Evolutionary conservation across 495 filamentous ascomycete species (phyloP).

Genomic region (Tuber magnatum): DNA sequence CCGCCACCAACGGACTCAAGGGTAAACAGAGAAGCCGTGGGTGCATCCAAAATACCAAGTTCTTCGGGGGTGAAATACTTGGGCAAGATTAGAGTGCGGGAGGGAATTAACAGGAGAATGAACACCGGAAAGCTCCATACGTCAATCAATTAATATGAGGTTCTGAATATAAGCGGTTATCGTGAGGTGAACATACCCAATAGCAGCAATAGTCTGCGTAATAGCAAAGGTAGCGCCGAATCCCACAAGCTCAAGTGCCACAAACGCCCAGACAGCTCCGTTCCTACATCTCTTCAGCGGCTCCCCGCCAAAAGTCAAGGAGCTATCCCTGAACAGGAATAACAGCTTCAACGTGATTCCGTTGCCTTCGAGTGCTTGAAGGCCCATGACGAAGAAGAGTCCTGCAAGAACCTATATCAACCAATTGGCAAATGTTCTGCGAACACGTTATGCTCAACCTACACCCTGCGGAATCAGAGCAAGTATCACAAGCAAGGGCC

Average conservation of each 20-base stretch:
- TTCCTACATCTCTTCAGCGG: constrained; percentile 58
- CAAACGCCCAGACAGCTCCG: constrained; percentile 65
- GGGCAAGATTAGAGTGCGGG: constrained; percentile 66
- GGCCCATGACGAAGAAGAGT: constrained; percentile 91
- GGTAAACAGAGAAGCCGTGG: constrained; percentile 74
- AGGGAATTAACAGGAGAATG: constrained; percentile 72
- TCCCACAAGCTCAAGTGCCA: constrained; percentile 65
- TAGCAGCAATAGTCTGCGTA: constrained; percentile 88
- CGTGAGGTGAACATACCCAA: constrained; percentile 47
- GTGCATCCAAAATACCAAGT: constrained; percentile 63
- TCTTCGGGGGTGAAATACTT: constrained; percentile 61
- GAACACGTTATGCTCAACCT: not conserved
- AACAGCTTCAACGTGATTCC: constrained; percentile 76
- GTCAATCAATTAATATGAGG: constrained; percentile 5
- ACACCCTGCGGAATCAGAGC: constrained; percentile 74
- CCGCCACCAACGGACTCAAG: constrained; percentile 77
- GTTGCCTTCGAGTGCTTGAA: constrained; percentile 68
- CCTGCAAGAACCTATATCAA: constrained; percentile 61
- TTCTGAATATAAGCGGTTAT: not conserved
- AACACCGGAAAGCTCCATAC: constrained; percentile 64
- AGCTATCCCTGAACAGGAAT: constrained; percentile 62
- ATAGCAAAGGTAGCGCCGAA: constrained; percentile 90
- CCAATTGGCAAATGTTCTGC: not conserved
- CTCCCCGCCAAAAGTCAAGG: constrained; percentile 57
- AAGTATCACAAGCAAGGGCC: constrained; percentile 72